Base-by-base conservation (phyloP, 345 rosid genomes). In the Salix caprea region DNA sequence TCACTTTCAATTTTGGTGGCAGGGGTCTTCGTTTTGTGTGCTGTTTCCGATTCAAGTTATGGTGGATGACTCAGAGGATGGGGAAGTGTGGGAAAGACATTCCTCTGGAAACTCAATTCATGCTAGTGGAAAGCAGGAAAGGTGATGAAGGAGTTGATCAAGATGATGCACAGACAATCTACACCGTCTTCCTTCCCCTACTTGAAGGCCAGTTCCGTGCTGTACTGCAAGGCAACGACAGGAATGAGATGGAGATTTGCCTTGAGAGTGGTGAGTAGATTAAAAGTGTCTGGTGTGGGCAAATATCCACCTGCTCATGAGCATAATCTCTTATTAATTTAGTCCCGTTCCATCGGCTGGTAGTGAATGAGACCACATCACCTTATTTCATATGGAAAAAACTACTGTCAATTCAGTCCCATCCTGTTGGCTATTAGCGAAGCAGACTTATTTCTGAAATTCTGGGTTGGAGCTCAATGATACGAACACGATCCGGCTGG, bases 21-120 rank as follows among this genome's bases (percentile, higher is more conserved):
- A 96, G 99, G 89, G 97, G 87, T 81, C 90, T 90, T 39, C 92
- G 91, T 15, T 91, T 93, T 50, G 73, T 93, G 92, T 90, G 97
- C 52, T 89, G 89, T 70, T 96, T 96, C 90, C 96, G 99, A 21
- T 96, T 96, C 88, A 96, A 96, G 73, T 83, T 93, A 71, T 93
- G 99, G 99, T 96, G 99, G 99, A 96, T 96, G 99, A 93, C 98
- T n/a, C 99, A 93, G 83, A 92, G 98, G 71, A 93, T 92, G 98
- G 99, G 98, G 66, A 88, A 71, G 30, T 86, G 87, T 82, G 99
- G 99, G 61, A 92, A 81, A 85, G 99, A 96, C 15, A 82, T 96
- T 74, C 99, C 98, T 28, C 82, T 96, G 89, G 99, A 96, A 90
- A 96, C 99, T 40, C 98, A 96, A 76, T 96, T 96, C 82, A 70